Base-by-base conservation (phyloP, 768 basidiomycete genomes). In the Phylloporus arenicola region DNA sequence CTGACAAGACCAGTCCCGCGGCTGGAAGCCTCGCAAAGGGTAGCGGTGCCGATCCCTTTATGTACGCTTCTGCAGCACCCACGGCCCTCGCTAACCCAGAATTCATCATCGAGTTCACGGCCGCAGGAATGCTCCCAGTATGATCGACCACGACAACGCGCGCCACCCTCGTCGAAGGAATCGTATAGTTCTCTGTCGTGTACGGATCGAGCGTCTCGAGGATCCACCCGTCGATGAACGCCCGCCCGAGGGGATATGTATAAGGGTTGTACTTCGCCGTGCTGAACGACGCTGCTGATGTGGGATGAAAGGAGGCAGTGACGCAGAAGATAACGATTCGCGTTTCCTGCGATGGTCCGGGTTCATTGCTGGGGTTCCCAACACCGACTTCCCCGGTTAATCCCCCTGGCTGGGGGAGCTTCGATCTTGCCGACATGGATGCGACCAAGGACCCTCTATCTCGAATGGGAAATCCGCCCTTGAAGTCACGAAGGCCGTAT, bases 161-260 rank as follows among this genome's bases (percentile, higher is more conserved):
- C 39, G 88, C 92, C 65, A 91, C 94, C 42, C 87, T 71, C 34
- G 93, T 91, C 4, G 92, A 96, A 1, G 94, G 96, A 40, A 98
- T 95, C 12, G 91, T 80, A 62, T 92, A 95, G 56, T 91, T 92
- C 68, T 95, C 92, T 53, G 84, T 85, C 20, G 91, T 87, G 57
- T 97, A 97, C 0, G 94, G 93, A 62, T 98, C 95, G 42, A 98
- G 78, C 4, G 95, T 97, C 72, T 99, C 93, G 59, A 96, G 69
- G 29, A 95, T 83, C 96, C 96, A 99, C 2, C 88, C 95, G 60
- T 97, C 93, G 6, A 99, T 71, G 56, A 88, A 84, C 30, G 92
- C 74, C 13, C 87, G 81, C 2, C 92, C 95, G 14, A 89, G 73
- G 0, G 91, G 89, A 9, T 91, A 75, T 1, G 51, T 60, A 46